Evolutionary conservation across 352 stramenopile genomes (phyloP), one percentile per base, ranked within the genome.

Genomic region (Phytopythium montanum): DNA sequence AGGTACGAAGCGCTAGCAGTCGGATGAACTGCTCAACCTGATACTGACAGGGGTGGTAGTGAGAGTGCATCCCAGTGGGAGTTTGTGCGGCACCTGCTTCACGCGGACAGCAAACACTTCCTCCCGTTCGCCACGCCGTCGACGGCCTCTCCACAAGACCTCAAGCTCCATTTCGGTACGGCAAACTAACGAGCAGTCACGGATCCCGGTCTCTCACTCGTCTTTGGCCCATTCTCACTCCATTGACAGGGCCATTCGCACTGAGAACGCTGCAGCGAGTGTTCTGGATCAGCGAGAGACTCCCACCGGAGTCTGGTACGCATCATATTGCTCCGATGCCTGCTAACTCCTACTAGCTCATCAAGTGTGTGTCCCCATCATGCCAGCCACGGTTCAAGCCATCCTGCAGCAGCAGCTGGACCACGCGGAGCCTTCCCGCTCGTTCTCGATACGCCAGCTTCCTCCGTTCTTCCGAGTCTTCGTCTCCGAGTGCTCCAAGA

Each of bases 321-420:
- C 28, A 18, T 23, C 28, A 13, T 29, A 34, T 8, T 23, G 25
- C 45, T 5, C 4, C 10, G 16, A 0, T 25, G n/a, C 25, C 12
- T 0, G 3, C 6, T 2, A 34, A 18, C 1, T 14, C 0, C 5
- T 34, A 23, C 25, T 36, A 5, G 26, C 18, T 18, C n/a, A 21
- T 31, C 9, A 12, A 14, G 0, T 36, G n/a, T 25, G 18, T 54
- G 19, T 19, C 39, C 2, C 29, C 14, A 25, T n/a, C 5, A 21
- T 52, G 25, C 6, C 31, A 56, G 51, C 13, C 16, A 31, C n/a
- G n/a, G 25, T 56, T 4, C 33, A 56, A 44, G 33, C 21, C 12
- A 52, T 84, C 58, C 23, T 84, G 19, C 59, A 66, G 7, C 50
- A 73, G 33, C 29, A 84, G 5, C 75, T 70, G 71, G 61, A 53